These are phyloP conservation scores for Lactifluus pinguis DNA, from an alignment of 768 basidiomycete species.

Conservation along the genomic window DNA sequence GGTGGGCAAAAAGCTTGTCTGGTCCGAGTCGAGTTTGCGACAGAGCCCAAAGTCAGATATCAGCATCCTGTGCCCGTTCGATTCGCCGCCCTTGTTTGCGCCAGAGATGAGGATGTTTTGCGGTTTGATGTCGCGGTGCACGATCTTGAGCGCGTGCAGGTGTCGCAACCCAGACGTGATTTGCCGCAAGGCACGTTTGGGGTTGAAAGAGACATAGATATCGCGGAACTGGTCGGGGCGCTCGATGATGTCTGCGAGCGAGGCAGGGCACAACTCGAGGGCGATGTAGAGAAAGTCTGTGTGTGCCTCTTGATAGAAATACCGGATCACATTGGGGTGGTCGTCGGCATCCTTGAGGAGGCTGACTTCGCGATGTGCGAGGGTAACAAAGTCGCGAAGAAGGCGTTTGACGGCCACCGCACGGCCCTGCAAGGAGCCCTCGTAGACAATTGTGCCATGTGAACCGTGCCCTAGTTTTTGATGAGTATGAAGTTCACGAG, in stretches of 20 bases:
- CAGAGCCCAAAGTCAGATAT: conserved; percentile 98
- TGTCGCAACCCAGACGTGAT: conserved; percentile 84
- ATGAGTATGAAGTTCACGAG: conserved; percentile 5
- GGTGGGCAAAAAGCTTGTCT: conserved; percentile 93
- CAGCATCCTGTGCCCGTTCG: conserved; percentile 62
- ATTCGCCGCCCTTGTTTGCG: conserved; percentile 46
- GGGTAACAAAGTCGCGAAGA: conserved; percentile 89
- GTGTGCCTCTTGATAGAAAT: conserved; percentile 94
- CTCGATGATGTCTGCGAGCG: conserved; percentile 81
- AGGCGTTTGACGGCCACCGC: conserved; percentile 98
- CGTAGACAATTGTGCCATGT: conserved; percentile 92
- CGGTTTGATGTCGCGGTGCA: conserved; percentile 98
- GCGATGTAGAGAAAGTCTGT: conserved; percentile 96
- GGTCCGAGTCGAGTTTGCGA: conserved; percentile 89
- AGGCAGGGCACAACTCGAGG: conserved; percentile 87
- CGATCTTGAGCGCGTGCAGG: conserved; percentile 86
- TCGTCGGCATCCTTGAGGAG: conserved; percentile 96
- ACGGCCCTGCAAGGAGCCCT: conserved; percentile 92
- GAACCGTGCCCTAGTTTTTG: conserved; percentile 74
- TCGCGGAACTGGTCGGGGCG: conserved; percentile 71
- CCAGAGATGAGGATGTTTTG: conserved; percentile 90
- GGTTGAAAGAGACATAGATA: conserved; percentile 68
- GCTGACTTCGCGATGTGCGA: conserved; percentile 88
- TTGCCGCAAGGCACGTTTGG: conserved; percentile 81
- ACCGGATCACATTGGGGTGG: conserved; percentile 96